Percentiles rank a stretch among this genome's conserved stretches.
Evolutionary conservation across 371 early-diverging fungal genomes (phyloP).

Genomic region (Batkoa obscura): DNA sequence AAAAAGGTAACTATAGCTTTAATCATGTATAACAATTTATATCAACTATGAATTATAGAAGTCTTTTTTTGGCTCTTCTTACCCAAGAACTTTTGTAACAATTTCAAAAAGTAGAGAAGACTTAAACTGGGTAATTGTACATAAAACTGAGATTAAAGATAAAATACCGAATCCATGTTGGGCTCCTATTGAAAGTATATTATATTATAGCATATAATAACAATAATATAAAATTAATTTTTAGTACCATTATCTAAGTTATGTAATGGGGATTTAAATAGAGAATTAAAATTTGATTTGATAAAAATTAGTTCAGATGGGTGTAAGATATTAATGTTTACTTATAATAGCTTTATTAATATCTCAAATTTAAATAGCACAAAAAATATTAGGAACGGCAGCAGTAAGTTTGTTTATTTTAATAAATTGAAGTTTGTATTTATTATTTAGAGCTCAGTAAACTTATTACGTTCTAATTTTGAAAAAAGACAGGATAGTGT

Average conservation of each 20-base stretch:
- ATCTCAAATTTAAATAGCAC: no score
- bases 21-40: neutral
- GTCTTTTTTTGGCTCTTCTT: neutral
- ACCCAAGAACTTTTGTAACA: neutral
- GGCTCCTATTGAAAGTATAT: neutral
- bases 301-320: neutral
- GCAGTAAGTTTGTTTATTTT: no score
- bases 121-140: neutral
- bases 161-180: neutral
- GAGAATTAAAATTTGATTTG: neutral
- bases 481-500: neutral
- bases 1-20: neutral
- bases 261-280: neutral
- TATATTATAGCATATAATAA: neutral
- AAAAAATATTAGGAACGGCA: no score
- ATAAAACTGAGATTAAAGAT: neutral
- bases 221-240: neutral
- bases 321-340: no score
- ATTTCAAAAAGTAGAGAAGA: neutral
- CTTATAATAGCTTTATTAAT: no score
- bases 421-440: no score
- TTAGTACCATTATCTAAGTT: neutral
- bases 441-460: no score
- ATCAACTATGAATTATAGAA: neutral
- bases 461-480: no score